Conservation (phyloP, 371 early-diverging fungal genomes). For the Phascolomyces articulosus region DNA sequence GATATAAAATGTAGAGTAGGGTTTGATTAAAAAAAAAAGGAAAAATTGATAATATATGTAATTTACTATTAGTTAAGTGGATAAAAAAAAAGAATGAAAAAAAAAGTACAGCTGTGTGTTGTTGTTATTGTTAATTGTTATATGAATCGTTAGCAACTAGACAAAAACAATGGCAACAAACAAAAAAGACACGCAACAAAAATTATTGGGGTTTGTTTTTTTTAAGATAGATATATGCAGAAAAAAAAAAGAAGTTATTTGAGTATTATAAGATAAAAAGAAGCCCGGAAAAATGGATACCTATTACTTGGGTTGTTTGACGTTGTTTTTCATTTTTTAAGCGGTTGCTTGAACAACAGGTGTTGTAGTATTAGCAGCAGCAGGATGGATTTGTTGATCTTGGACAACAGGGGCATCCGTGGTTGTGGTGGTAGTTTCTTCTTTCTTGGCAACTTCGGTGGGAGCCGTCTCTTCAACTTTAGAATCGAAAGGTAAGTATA, state of each 20-base stretch:
- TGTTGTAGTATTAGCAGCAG: constrained; percentile 1
- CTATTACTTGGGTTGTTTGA: too few species aligned
- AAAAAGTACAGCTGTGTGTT: not conserved
- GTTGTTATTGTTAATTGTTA: too few species aligned
- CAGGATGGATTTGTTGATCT: constrained; percentile 1
- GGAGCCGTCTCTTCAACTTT: not conserved
- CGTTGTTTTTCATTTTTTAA: not conserved
- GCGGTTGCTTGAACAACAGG: constrained; percentile 1
- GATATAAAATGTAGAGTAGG: not conserved
- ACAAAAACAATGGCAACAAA: too few species aligned
- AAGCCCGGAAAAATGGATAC: too few species aligned
- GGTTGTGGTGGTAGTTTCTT: not conserved
- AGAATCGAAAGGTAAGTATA: not conserved
- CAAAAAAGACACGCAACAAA: not conserved
- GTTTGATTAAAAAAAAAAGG: not conserved
- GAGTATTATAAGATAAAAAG: too few species aligned
- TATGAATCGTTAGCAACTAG: too few species aligned
- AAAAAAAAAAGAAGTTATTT: not conserved
- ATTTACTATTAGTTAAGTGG: not conserved
- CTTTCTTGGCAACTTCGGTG: not conserved
- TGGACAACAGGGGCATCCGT: not conserved
- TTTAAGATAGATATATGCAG: not conserved
- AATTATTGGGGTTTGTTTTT: not conserved
- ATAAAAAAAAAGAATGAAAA: not conserved
- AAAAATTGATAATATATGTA: not conserved